Evolutionary conservation across 2,329 filamentous ascomycete species (phyloP).

Genomic region (Coniochaeta pulveracea): DNA sequence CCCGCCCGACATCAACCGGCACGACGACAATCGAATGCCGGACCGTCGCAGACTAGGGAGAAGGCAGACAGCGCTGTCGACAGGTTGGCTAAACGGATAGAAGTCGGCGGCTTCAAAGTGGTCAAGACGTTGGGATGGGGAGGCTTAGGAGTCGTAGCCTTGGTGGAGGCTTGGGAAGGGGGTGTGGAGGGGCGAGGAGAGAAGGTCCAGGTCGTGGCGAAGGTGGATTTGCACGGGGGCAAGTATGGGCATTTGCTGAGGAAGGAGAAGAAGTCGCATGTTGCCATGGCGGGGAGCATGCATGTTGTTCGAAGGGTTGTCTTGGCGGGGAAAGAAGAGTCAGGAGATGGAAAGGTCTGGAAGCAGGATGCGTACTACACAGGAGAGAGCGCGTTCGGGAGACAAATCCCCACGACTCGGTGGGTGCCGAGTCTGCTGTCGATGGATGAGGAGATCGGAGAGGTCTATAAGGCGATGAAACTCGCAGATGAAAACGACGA

Average conservation of each 20-base stretch:
- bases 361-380: too few species aligned
- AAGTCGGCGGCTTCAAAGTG: neutral
- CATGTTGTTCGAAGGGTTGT: slow-evolving; percentile 2
- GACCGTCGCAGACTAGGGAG: neutral
- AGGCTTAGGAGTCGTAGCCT: neutral
- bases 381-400: too few species aligned
- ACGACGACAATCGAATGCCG: neutral
- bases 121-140: neutral
- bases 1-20: neutral
- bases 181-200: too few species aligned
- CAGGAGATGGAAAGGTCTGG: neutral
- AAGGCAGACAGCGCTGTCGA: neutral
- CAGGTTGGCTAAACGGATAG: neutral
- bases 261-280: neutral
- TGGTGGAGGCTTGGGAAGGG: neutral
- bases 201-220: neutral
- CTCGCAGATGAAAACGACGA: too few species aligned
- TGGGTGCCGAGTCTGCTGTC: too few species aligned
- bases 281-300: neutral
- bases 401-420: too few species aligned
- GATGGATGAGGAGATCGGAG: neutral
- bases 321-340: neutral
- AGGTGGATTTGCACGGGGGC: neutral
- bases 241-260: neutral
- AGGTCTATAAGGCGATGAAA: neutral